Conservation (phyloP, 139 green algal genomes). For the Prasinococcaceae sp. region DNA sequence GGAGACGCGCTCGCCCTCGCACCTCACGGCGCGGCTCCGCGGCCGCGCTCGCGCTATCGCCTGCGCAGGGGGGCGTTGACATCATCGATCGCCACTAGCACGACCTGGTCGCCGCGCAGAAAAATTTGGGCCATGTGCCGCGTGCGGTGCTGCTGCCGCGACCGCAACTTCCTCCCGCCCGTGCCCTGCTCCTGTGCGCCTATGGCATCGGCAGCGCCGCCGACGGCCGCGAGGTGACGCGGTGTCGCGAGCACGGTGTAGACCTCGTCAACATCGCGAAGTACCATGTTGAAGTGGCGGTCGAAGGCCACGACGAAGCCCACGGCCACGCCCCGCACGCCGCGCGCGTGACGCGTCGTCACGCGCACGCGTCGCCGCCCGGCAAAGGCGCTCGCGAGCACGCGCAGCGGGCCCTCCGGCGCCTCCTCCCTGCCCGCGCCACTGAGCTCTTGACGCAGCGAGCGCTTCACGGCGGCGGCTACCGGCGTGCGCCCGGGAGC, state of each 20-base stretch:
- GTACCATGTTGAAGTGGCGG: conserved; percentile 14
- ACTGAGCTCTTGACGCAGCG: not conserved
- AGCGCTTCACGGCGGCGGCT: too few relatives aligned
- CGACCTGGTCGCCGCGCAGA: not conserved
- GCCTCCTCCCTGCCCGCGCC: not conserved
- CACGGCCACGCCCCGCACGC: conserved; percentile 2
- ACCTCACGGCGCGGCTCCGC: too few relatives aligned
- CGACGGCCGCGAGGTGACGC: too few relatives aligned
- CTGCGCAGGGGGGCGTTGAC: too few relatives aligned
- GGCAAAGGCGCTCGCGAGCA: not conserved
- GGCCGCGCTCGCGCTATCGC: too few relatives aligned
- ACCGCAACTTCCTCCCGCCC: not conserved
- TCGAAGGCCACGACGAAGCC: conserved; percentile 12
- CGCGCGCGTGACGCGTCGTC: conserved; percentile 8
- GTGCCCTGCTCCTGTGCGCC: not conserved
- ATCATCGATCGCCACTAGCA: not conserved
- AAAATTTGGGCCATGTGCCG: not conserved
- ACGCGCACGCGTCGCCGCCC: not conserved
- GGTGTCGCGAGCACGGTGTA: conserved; percentile 10
- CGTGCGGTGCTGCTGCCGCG: not conserved
- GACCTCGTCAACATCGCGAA: conserved; percentile 14
- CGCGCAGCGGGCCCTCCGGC: not conserved
- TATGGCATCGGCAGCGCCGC: too few relatives aligned
- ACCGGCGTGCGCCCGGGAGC: too few relatives aligned
- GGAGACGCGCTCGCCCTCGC: too few relatives aligned